Base-by-base conservation (phyloP, 352 stramenopile species). In the Poterioochromonas sp. region DNA sequence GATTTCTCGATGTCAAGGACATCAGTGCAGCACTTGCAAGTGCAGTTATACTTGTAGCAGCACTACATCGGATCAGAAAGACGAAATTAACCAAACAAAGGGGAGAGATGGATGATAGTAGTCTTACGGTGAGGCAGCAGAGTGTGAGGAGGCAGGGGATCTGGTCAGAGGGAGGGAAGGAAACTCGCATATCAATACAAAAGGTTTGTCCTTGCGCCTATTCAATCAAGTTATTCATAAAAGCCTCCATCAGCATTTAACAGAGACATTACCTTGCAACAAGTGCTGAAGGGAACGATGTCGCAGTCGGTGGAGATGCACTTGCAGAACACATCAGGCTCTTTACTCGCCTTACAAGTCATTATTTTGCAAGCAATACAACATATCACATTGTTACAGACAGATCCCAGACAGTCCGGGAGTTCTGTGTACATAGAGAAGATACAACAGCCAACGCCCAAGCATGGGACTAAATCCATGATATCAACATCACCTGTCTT, bases 51-150 rank as follows among this genome's bases (percentile, higher is more conserved):
- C 5, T 68, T 26, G 26, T 68, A 68, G 26, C 5, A 37, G 29
- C 58, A 68, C 58, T 68, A 39, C 5, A n/a, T n/a, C n/a, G n/a
- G n/a, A n/a, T n/a, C n/a, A 68, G 58, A 68, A 68, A 68, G 12
- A 35, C 12, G 58, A 35, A 39, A 11, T 8, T 12, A 39, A 35
- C 12, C 11, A 68, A 26, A 68, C 26, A 11, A 35, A 39, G 34
- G 26, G 58, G 58, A 32, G 58, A 11, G 29, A 26, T 37, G 58
- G 26, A 18, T 18, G 34, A 26, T 18, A 35, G 29, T 12, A 18
- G 26, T 37, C 58, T 68, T 18, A 68, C 58, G 11, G 58, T 68
- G 26, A 68, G 8, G 58, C 26, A 68, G 58, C 58, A 68, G 8
- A 32, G 26, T 18, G 58, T 68, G 58, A 68, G 5, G 12, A 68